phyloP scores from a whole-genome alignment of 2,329 filamentous ascomycete genomes.

The Acephala macrosclerotiorum region DNA sequence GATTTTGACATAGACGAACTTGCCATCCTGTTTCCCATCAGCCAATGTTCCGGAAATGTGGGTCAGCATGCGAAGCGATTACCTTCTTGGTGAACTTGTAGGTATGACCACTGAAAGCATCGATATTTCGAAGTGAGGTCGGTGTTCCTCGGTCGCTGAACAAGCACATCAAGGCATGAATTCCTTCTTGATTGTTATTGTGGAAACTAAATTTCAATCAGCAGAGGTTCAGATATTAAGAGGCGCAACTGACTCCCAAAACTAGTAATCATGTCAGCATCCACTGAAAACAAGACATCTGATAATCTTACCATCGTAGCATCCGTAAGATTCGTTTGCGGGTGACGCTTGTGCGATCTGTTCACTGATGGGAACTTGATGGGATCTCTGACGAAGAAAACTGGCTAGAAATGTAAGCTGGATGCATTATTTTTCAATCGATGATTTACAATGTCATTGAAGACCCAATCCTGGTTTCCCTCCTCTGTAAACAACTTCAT shows the following conservation, averaged over 20 bases:
- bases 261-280: slow-evolving; percentile 1
- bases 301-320: slow-evolving; percentile 31
- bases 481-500: slow-evolving; percentile 61
- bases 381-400: slow-evolving; percentile 49
- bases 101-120: slow-evolving; percentile 57
- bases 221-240: background rate
- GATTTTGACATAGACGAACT: slow-evolving; percentile 57
- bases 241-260: slow-evolving; percentile 5
- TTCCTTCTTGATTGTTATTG: slow-evolving; percentile 54
- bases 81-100: slow-evolving; percentile 51
- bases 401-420: slow-evolving; percentile 27
- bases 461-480: slow-evolving; percentile 54
- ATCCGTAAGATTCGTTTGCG: slow-evolving; percentile 47
- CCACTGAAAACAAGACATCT: background rate
- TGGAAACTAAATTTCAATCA: slow-evolving; percentile 35
- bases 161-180: slow-evolving; percentile 59
- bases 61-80: background rate
- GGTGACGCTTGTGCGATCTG: slow-evolving; percentile 52
- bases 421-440: background rate
- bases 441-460: slow-evolving; percentile 18
- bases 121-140: slow-evolving; percentile 52
- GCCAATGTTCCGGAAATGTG: background rate
- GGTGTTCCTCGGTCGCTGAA: slow-evolving; percentile 59
- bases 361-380: slow-evolving; percentile 57
- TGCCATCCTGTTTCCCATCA: slow-evolving; percentile 47